Base-by-base conservation (phyloP, 2,329 filamentous ascomycete genomes). In the Fusarium sp. region DNA sequence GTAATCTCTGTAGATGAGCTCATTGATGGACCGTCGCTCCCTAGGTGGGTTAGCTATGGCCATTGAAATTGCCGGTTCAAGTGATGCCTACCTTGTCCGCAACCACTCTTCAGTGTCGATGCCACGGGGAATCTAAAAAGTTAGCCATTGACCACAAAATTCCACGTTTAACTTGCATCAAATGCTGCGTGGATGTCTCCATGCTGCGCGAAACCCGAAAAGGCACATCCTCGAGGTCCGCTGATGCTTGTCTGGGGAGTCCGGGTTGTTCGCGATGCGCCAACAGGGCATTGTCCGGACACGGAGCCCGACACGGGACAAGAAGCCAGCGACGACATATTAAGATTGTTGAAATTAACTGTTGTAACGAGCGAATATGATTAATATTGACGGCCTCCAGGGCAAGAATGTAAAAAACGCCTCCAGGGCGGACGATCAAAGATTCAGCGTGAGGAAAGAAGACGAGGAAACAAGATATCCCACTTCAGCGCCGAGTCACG, bases 1-100 rank as follows among this genome's bases (percentile, higher is more conserved):
- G 8, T 81, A 82, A 44, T 83, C 79, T 2, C 79, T 75, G 61
- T 85, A 86, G 13, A 87, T 78, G 5, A 87, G 75, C 18, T 86
- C 83, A 55, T 84, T 85, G 73, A 85, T 86, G 5, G 79, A 77
- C 56, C 83, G 85, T 27, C 82, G 80, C 70, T 86, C 84, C 57
- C 83, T 73, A 6, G 2, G 11, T 23, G 23, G 23, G 23, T 23
- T 23, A 23, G 18, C 4, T 6, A 7, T 30, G 31, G 2, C 15
- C 12, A 6, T 18, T 39, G 23, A 1, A n/a, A 53, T 28, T 18
- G 8, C 8, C 27, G n/a, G 34, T 40, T 30, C 2, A 13, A 9
- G 5, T 41, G 1, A 6, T 8, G 4, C 27, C 15, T 34, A 69
- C 71, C 71, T 82, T 78, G 76, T 79, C 15, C 83, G 80, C 11